phyloP scores from a whole-genome alignment of 768 basidiomycete genomes.

The Agaricus blazei region DNA sequence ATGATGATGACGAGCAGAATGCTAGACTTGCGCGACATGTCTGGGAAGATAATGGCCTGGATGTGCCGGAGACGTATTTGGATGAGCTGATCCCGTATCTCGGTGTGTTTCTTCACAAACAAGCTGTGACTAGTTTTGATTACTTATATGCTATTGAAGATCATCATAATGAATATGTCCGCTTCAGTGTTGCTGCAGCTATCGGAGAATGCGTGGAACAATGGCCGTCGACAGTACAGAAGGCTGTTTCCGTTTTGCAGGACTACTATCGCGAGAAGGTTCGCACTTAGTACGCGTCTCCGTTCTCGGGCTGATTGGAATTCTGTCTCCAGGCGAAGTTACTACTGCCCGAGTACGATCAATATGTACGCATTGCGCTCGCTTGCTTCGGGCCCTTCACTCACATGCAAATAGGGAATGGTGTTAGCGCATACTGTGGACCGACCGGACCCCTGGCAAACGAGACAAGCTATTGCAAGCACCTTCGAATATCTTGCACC shows the following conservation, averaged over 20 bases:
- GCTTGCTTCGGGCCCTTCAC: not conserved
- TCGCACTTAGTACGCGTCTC: not conserved
- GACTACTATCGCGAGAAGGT: conserved; percentile 84
- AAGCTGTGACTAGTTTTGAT: not conserved
- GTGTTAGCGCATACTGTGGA: conserved; percentile 84
- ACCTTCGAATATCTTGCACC: conserved; percentile 67
- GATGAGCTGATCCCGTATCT: conserved; percentile 57
- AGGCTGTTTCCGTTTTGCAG: conserved; percentile 50
- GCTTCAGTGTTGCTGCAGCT: conserved; percentile 63
- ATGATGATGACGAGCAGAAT: conserved; percentile 87
- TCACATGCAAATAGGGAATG: conserved; percentile 65
- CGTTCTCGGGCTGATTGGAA: not conserved
- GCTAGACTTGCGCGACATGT: conserved; percentile 70
- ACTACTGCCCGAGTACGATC: conserved; percentile 87
- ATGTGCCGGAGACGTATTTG: conserved; percentile 69
- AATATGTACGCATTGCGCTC: conserved; percentile 57
- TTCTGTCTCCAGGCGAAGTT: conserved; percentile 59
- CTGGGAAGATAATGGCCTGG: conserved; percentile 96
- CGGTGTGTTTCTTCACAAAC: conserved; percentile 38
- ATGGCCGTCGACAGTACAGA: conserved; percentile 53
- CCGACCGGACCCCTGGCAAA: conserved; percentile 83
- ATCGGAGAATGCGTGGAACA: conserved; percentile 74
- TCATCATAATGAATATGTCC: conserved; percentile 77
- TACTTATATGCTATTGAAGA: conserved; percentile 33
- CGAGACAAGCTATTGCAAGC: conserved; percentile 68